Evolutionary conservation across 1,284 basidiomycete species (phyloP).

Genomic region (Chiua sp.): DNA sequence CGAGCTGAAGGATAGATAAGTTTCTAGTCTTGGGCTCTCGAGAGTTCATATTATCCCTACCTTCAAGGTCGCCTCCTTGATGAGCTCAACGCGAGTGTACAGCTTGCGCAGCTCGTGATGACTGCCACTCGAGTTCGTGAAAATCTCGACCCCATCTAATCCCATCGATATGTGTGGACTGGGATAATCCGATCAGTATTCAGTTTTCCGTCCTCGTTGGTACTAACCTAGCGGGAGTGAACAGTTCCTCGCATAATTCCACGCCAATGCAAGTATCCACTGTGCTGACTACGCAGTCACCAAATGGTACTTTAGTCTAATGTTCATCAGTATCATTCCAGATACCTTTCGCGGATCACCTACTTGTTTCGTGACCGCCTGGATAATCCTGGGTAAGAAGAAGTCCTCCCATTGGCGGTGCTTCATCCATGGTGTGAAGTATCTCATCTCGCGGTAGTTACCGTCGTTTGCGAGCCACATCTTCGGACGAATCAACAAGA

Average conservation of each 20-base stretch:
- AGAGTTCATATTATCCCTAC: slow-evolving; percentile 41
- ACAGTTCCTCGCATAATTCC: slow-evolving; percentile 97
- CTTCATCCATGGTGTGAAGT: slow-evolving; percentile 96
- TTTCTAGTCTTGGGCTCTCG: neutral
- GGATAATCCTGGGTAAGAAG: slow-evolving; percentile 87
- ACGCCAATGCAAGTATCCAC: slow-evolving; percentile 96
- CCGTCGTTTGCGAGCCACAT: slow-evolving; percentile 99
- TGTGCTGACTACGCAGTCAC: slow-evolving; percentile 93
- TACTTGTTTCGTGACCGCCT: slow-evolving; percentile 89
- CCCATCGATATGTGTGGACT: slow-evolving; percentile 97
- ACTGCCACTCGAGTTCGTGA: slow-evolving; percentile 97
- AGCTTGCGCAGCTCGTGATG: slow-evolving; percentile 98
- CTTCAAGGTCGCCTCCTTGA: slow-evolving; percentile 97
- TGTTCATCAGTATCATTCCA: slow-evolving; percentile 3
- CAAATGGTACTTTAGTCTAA: slow-evolving; percentile 87
- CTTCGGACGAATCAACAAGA: slow-evolving; percentile 95
- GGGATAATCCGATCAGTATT: slow-evolving; percentile 4
- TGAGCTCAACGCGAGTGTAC: slow-evolving; percentile 89
- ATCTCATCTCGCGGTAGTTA: slow-evolving; percentile 96
- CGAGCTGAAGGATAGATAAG: slow-evolving; percentile 60
- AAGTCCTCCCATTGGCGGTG: slow-evolving; percentile 89
- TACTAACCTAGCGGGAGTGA: slow-evolving; percentile 89
- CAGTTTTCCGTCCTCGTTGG: neutral
- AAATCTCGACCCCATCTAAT: slow-evolving; percentile 97
- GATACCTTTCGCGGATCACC: slow-evolving; percentile 2